Percentiles rank a stretch among this genome's conserved stretches.
Evolutionary conservation across 2,329 filamentous ascomycete species (phyloP).

Genomic region (Neospermospora avenae): DNA sequence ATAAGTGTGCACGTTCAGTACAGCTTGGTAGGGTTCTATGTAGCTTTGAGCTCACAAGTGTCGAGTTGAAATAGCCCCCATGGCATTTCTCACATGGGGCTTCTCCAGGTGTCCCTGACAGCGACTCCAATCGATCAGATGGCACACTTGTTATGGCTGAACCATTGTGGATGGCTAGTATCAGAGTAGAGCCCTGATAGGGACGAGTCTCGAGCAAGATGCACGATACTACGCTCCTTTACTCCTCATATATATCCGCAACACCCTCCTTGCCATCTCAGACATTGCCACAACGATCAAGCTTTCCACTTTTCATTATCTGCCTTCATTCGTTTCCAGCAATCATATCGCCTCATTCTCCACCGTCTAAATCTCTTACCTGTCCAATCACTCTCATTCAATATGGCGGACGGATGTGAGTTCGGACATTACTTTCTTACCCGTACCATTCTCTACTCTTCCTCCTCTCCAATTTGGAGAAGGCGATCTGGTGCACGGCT

Average conservation of each 20-base stretch:
- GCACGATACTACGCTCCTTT: conserved; percentile 12
- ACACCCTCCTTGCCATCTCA: conserved; percentile 18
- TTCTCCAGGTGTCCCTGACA: conserved; percentile 15
- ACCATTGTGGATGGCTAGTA: conserved; percentile 28
- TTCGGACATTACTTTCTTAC: conserved; percentile 21
- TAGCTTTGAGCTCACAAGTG: conserved; percentile 29
- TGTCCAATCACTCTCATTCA: conserved; percentile 18
- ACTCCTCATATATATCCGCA: conserved; percentile 28
- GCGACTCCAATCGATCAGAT: conserved; percentile 14
- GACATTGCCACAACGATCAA: conserved; percentile 19
- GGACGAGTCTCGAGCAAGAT: conserved; percentile 11
- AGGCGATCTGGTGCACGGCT: conserved; percentile 9
- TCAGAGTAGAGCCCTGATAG: conserved; percentile 15
- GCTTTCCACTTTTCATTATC: conserved; percentile 18
- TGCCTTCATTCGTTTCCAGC: conserved; percentile 16
- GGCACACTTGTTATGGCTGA: conserved; percentile 23
- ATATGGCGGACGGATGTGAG: conserved; percentile 36
- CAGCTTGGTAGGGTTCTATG: conserved; percentile 33
- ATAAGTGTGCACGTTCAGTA: conserved; percentile 7
- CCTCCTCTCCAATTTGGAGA: conserved; percentile 5
- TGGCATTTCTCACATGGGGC: conserved; percentile 16
- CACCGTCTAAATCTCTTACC: conserved; percentile 7
- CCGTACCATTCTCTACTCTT: conserved; percentile 11
- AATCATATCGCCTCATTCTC: conserved; percentile 1
- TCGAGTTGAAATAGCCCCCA: conserved; percentile 22